Conservation (phyloP, 257 asterid species). For the Ocimum tenuiflorum region DNA sequence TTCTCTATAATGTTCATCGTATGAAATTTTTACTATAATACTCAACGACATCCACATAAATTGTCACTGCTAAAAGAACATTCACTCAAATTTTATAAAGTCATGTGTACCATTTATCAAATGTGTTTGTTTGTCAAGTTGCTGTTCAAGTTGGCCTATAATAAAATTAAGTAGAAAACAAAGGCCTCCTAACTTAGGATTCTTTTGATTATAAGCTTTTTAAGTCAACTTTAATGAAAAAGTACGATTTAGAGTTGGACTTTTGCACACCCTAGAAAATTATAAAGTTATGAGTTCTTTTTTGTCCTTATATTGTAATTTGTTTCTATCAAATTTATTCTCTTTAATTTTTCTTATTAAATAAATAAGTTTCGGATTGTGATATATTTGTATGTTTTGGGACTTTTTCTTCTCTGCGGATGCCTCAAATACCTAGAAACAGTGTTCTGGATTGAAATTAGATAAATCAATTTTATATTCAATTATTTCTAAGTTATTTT, state of each 20-base stretch:
- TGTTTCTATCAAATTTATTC: background rate
- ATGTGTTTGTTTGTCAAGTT: too few relatives aligned
- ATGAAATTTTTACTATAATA: too few relatives aligned
- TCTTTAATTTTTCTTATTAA: background rate
- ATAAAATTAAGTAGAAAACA: background rate
- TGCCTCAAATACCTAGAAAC: background rate
- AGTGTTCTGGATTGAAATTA: too few relatives aligned
- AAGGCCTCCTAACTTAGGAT: background rate
- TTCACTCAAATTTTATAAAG: too few relatives aligned
- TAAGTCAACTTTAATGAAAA: background rate
- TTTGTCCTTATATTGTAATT: background rate
- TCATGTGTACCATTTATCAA: too few relatives aligned
- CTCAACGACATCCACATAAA: too few relatives aligned
- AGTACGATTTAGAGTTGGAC: background rate
- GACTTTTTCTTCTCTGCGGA: background rate
- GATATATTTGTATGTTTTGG: background rate
- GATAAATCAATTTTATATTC: too few relatives aligned
- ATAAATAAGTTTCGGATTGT: background rate
- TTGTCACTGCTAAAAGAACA: too few relatives aligned
- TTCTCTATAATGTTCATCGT: too few relatives aligned
- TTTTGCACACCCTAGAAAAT: background rate
- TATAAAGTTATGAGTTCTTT: background rate
- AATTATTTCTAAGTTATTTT: too few relatives aligned
- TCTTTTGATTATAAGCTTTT: background rate
- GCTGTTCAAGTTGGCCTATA: too few relatives aligned